phyloP scores from a whole-genome alignment of 2,329 filamentous ascomycete genomes.

The Botrytis sinoallii region DNA sequence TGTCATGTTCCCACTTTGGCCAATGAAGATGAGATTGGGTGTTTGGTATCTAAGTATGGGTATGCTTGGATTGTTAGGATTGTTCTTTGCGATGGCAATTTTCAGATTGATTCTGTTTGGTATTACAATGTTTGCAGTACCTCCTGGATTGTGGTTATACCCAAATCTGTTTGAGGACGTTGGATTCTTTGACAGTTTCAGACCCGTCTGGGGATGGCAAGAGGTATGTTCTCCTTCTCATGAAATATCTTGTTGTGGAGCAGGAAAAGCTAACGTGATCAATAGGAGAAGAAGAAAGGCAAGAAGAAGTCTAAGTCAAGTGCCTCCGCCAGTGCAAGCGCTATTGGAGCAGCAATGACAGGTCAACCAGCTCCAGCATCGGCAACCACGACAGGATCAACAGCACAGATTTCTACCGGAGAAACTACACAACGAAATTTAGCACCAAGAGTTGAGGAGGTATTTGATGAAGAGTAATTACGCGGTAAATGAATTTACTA shows the following conservation, averaged over 20 bases:
- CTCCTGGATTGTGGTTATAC: constrained; percentile 96
- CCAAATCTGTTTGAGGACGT: constrained; percentile 98
- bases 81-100: constrained; percentile 98
- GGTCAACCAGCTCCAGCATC: constrained; percentile 38
- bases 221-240: constrained; percentile 58
- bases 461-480: constrained; percentile 36
- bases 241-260: background rate
- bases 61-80: constrained; percentile 80
- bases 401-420: constrained; percentile 39
- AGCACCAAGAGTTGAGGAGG: constrained; percentile 46
- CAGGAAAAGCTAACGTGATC: constrained; percentile 10
- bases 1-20: constrained; percentile 96
- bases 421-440: constrained; percentile 41
- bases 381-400: constrained; percentile 39
- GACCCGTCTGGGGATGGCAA: constrained; percentile 96
- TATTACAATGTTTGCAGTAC: constrained; percentile 77
- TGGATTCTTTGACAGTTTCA: constrained; percentile 96
- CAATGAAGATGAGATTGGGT: constrained; percentile 81
- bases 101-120: constrained; percentile 89
- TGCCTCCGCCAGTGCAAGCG: constrained; percentile 35
- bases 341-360: constrained; percentile 35
- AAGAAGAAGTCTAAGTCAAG: constrained; percentile 39
- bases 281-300: constrained; percentile 39
- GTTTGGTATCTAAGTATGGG: constrained; percentile 98
- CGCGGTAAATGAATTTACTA: background rate